These are phyloP conservation scores for Suillus hirtellus DNA, from an alignment of 768 basidiomycete species.

Conservation along the genomic window DNA sequence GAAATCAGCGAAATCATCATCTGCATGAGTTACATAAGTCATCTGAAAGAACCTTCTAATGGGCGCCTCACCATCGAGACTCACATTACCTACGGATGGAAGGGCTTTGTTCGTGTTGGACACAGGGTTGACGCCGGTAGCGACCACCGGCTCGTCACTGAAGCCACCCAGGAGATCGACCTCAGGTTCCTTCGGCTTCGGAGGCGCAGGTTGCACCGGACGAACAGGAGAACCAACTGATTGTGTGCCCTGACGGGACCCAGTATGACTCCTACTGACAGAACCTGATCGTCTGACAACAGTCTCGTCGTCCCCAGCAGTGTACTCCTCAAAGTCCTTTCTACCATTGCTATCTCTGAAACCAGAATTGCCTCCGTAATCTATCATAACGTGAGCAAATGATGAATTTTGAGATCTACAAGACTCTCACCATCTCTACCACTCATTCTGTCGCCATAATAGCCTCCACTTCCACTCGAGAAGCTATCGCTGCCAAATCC, in stretches of 20 bases:
- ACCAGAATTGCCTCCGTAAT: constrained; percentile 45
- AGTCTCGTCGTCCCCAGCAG: constrained; percentile 91
- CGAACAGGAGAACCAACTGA: constrained; percentile 13
- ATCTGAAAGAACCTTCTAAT: constrained; percentile 3
- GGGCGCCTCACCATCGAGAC: constrained; percentile 28
- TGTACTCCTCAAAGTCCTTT: constrained; percentile 87
- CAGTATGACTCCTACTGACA: constrained; percentile 36
- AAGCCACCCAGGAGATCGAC: constrained; percentile 81
- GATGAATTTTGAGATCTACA: constrained; percentile 16
- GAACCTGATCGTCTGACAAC: constrained; percentile 41
- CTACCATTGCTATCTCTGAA: constrained; percentile 62
- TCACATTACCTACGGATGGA: constrained; percentile 24
- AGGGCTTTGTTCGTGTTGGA: constrained; percentile 32
- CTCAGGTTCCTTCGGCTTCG: constrained; percentile 48
- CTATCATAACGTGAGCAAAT: constrained; percentile 26
- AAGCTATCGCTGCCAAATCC: constrained; percentile 66
- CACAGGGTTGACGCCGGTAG: constrained; percentile 13
- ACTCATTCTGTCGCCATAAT: constrained; percentile 46
- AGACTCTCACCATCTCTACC: constrained; percentile 39
- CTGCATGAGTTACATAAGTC: constrained; percentile 34
- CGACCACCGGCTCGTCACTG: constrained; percentile 55
- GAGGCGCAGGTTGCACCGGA: constrained; percentile 31
- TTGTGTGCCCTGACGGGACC: constrained; percentile 40
- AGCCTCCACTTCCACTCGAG: constrained; percentile 34
- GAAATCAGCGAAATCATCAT: constrained; percentile 88